Percentiles rank a stretch among this genome's conserved stretches.
These are phyloP conservation scores for Artemisia tridentata DNA, from an alignment of 129 eudicot genomes.

Conservation along the genomic window DNA sequence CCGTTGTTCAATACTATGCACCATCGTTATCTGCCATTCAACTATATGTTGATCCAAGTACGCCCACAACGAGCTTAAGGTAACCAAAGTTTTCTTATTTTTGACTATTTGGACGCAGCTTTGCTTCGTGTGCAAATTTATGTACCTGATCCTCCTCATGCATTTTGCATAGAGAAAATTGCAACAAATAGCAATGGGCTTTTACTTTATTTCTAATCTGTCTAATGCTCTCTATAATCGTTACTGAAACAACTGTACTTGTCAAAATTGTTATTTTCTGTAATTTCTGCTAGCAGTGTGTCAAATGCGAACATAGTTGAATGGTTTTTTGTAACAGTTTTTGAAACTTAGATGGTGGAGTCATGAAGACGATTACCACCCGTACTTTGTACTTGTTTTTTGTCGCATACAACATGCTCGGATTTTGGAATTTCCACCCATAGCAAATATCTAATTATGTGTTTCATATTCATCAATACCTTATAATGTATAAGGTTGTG, in stretches of 20 bases:
- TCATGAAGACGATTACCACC: constrained; percentile 39
- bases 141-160: not conserved
- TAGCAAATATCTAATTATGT: not conserved
- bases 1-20: constrained; percentile 87
- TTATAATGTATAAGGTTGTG: not conserved
- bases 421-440: not conserved
- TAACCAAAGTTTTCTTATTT: constrained; percentile 23
- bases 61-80: constrained; percentile 47
- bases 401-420: not conserved
- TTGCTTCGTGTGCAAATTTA: not conserved
- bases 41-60: constrained; percentile 65
- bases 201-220: not conserved
- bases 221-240: not conserved
- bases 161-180: not conserved
- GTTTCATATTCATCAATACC: not conserved
- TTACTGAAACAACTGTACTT: not conserved
- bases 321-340: not conserved
- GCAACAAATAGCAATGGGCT: not conserved
- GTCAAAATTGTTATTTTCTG: not conserved
- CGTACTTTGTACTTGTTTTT: constrained; percentile 65
- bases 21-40: constrained; percentile 93
- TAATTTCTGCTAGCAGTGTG: not conserved
- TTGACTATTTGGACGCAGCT: not conserved
- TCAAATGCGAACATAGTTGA: not conserved
- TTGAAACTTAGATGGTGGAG: constrained; percentile 5